Percentiles rank a stretch among this genome's conserved stretches.
These are phyloP conservation scores for Cladosporium velox DNA, from an alignment of 2,329 filamentous ascomycete species.

Conservation along the genomic window DNA sequence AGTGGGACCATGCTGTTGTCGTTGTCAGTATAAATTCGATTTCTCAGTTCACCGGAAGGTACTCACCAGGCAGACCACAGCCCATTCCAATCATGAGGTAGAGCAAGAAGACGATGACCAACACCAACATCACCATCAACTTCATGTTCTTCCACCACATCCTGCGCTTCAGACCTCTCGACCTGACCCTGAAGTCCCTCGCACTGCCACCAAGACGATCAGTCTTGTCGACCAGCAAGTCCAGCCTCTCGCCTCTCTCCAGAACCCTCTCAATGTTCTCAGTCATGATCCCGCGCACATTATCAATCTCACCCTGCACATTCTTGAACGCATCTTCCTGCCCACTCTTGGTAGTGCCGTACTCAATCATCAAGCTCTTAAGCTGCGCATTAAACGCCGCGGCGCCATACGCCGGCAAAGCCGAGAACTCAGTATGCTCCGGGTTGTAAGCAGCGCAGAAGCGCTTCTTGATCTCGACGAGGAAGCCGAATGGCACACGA, in stretches of 20 bases:
- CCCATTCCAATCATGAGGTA: slow-evolving; percentile 73
- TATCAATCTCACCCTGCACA: slow-evolving; percentile 87
- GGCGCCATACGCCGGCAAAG: slow-evolving; percentile 85
- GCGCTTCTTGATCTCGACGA: slow-evolving; percentile 84
- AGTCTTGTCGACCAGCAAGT: slow-evolving; percentile 94
- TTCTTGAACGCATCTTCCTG: slow-evolving; percentile 80
- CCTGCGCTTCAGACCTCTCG: slow-evolving; percentile 78
- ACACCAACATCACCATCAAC: slow-evolving; percentile 75
- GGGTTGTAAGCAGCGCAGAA: slow-evolving; percentile 74
- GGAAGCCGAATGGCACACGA: slow-evolving; percentile 88
- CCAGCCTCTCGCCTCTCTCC: slow-evolving; percentile 88
- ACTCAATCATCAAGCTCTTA: slow-evolving; percentile 76
- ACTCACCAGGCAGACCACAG: slow-evolving; percentile 65
- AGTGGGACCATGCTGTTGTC: slow-evolving; percentile 31
- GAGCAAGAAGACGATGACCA: slow-evolving; percentile 72
- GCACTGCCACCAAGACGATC: slow-evolving; percentile 86
- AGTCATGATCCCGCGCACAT: slow-evolving; percentile 89
- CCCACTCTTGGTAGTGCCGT: slow-evolving; percentile 74
- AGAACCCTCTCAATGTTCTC: slow-evolving; percentile 89
- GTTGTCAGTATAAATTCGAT: neutral
- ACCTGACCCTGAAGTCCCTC: slow-evolving; percentile 85
- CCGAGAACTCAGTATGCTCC: slow-evolving; percentile 68
- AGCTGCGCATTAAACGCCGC: slow-evolving; percentile 82
- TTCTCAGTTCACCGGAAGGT: neutral
- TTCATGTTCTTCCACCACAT: slow-evolving; percentile 99